Percentiles rank a stretch among this genome's conserved stretches.
Conservation (phyloP, 345 rosid genomes). For the Citrus maxima region DNA sequence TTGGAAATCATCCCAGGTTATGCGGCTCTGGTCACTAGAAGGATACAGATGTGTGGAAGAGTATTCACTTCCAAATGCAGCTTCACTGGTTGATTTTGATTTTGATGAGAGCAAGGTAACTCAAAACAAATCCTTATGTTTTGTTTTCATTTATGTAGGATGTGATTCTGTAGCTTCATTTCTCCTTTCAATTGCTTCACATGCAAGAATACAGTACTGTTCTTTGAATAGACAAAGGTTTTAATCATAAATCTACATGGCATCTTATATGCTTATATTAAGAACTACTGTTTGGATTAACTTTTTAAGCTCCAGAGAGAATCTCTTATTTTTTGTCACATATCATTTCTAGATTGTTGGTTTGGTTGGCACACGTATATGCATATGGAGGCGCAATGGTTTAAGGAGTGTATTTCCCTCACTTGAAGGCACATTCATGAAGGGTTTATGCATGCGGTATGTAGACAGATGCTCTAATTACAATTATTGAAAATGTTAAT, state of each 20-base stretch:
- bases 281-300: background rate
- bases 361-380: conserved; percentile 68
- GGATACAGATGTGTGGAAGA: conserved; percentile 67
- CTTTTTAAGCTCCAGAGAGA: background rate
- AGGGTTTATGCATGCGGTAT: conserved; percentile 89
- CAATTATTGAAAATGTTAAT: background rate
- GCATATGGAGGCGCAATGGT: conserved; percentile 88
- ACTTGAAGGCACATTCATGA: conserved; percentile 60
- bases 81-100: conserved; percentile 72
- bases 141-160: background rate
- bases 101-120: conserved; percentile 97
- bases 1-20: conserved; percentile 47
- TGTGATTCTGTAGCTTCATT: background rate
- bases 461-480: conserved; percentile 10
- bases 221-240: background rate
- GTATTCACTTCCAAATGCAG: conserved; percentile 55
- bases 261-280: background rate
- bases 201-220: background rate
- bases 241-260: background rate
- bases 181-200: background rate
- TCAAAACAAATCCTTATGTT: background rate
- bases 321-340: background rate
- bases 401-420: conserved; percentile 72
- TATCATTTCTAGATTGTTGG: conserved; percentile 69
- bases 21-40: conserved; percentile 86